Conservation (phyloP, 345 rosid species). For the Physaria fendleri region DNA sequence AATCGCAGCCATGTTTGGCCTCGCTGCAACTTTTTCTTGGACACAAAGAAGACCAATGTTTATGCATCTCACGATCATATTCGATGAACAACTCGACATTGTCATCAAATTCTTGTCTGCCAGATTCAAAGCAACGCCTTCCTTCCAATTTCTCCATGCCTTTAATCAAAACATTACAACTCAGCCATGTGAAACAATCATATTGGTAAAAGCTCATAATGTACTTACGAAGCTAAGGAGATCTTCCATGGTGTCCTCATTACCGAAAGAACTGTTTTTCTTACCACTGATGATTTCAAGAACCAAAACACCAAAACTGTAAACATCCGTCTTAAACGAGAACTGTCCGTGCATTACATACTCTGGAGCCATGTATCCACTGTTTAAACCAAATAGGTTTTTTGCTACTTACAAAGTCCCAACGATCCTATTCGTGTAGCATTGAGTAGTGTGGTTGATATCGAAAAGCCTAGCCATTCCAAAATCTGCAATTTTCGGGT, state of each 20-base stretch:
- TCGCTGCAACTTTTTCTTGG: constrained; percentile 43
- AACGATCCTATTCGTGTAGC: constrained; percentile 37
- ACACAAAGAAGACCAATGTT: constrained; percentile 63
- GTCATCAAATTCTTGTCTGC: constrained; percentile 33
- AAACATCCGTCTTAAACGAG: constrained; percentile 51
- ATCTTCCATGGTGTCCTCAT: constrained; percentile 22
- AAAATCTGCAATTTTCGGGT: constrained; percentile 55
- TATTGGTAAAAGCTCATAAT: neutral
- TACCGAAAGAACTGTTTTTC: constrained; percentile 17
- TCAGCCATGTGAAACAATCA: neutral
- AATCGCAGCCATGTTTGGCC: constrained; percentile 51
- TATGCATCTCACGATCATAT: constrained; percentile 44
- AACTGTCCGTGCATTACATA: constrained; percentile 41
- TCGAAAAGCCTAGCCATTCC: constrained; percentile 44
- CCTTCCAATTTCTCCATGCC: constrained; percentile 63
- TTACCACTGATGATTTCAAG: constrained; percentile 53
- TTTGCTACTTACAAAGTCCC: constrained; percentile 42
- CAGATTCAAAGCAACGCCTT: constrained; percentile 33
- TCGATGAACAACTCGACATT: constrained; percentile 23
- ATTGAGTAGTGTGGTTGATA: constrained; percentile 29
- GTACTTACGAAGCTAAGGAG: constrained; percentile 42
- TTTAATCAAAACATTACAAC: constrained; percentile 14
- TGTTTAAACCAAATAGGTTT: constrained; percentile 5
- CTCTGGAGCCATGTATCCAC: constrained; percentile 62
- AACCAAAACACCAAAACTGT: constrained; percentile 52